Conservation (phyloP, 1,284 basidiomycete genomes). For the Heimioporus retisporus region DNA sequence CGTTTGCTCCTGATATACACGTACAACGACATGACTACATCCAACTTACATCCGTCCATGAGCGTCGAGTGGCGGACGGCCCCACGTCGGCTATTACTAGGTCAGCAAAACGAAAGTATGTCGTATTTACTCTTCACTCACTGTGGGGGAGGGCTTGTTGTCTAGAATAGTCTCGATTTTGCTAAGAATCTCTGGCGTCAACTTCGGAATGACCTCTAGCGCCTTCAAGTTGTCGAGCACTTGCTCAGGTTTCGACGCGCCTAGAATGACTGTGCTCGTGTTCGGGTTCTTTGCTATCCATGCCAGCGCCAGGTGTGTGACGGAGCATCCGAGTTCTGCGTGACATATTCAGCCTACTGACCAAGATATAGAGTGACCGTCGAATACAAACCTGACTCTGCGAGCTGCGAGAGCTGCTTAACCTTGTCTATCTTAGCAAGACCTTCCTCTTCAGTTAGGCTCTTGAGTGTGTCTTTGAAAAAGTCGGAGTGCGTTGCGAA, state of each 20-base stretch:
- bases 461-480: slow-evolving; percentile 54
- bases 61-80: slow-evolving; percentile 45
- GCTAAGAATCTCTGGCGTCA: slow-evolving; percentile 64
- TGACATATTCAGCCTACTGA: not conserved
- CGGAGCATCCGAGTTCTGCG: slow-evolving; percentile 63
- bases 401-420: slow-evolving; percentile 58
- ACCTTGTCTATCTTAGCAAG: slow-evolving; percentile 65
- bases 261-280: slow-evolving; percentile 76
- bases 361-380: too few species aligned
- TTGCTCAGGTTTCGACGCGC: slow-evolving; percentile 63
- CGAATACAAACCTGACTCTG: slow-evolving; percentile 46
- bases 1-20: too few species aligned
- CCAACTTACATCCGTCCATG: slow-evolving; percentile 30
- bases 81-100: slow-evolving; percentile 33
- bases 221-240: slow-evolving; percentile 75
- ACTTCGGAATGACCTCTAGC: slow-evolving; percentile 66
- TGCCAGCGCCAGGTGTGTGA: slow-evolving; percentile 78
- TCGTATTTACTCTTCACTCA: slow-evolving; percentile 16
- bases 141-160: slow-evolving; percentile 48
- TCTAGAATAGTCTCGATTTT: slow-evolving; percentile 68
- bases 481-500: slow-evolving; percentile 63
- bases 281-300: slow-evolving; percentile 83
- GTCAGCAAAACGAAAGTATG: too few species aligned
- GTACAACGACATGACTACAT: too few species aligned
- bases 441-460: slow-evolving; percentile 49